Evolutionary conservation across 768 basidiomycete genomes (phyloP).

Genomic region (Rhodotorula kratochvilovae): DNA sequence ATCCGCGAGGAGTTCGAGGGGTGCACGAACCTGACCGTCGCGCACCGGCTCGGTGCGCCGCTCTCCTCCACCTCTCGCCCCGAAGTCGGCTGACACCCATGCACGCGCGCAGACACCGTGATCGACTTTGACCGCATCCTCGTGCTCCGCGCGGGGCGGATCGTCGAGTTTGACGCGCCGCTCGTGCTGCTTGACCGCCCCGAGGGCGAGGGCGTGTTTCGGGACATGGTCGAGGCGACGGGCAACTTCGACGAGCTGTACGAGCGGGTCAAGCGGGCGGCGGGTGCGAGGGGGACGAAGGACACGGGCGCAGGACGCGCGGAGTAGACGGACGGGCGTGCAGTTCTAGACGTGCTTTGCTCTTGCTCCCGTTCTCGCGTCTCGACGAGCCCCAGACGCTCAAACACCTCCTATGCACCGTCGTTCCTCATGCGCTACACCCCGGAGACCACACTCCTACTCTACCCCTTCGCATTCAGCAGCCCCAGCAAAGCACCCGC

Average conservation of each 20-base stretch:
- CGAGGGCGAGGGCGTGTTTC: slow-evolving; percentile 19
- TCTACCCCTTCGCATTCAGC: slow-evolving; percentile 7
- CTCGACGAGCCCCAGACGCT: too few species aligned
- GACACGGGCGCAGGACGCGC: not conserved
- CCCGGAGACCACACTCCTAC: not conserved
- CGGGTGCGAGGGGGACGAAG: not conserved
- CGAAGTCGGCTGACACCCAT: not conserved
- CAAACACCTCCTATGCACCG: too few species aligned
- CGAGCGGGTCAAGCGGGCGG: slow-evolving; percentile 8
- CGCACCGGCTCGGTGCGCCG: slow-evolving; percentile 32
- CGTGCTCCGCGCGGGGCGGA: slow-evolving; percentile 29
- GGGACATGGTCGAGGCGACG: slow-evolving; percentile 33
- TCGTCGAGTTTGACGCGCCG: slow-evolving; percentile 42
- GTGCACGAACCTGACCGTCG: slow-evolving; percentile 39
- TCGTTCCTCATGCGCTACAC: too few species aligned
- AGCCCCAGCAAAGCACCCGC: slow-evolving; percentile 23
- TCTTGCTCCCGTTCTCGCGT: too few species aligned
- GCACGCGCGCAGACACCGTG: slow-evolving; percentile 27
- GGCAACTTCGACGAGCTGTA: slow-evolving; percentile 25
- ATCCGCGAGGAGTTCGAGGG: slow-evolving; percentile 40
- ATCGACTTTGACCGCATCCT: slow-evolving; percentile 42
- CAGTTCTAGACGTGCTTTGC: not conserved
- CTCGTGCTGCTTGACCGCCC: slow-evolving; percentile 32
- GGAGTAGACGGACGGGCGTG: not conserved
- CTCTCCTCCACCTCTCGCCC: not conserved